phyloP scores from a whole-genome alignment of 345 rosid genomes.

The sweet orange (Citrus sinensis) region DNA sequence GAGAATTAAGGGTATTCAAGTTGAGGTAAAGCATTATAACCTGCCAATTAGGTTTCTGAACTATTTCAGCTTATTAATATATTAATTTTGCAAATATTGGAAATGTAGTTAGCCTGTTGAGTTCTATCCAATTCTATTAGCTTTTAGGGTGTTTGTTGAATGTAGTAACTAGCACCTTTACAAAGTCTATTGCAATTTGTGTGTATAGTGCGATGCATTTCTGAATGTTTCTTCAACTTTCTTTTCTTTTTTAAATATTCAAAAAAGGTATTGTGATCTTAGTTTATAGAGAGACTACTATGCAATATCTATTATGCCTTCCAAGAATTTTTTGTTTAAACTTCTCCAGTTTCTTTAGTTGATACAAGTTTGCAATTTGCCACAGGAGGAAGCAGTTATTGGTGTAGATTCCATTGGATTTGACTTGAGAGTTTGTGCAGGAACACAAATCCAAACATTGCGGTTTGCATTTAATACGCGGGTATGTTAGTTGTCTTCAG shows the following conservation, averaged over 20 bases:
- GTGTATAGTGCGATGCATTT: neutral
- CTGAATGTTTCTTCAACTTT: neutral
- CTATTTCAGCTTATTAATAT: neutral
- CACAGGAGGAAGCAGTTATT: slow-evolving; percentile 68
- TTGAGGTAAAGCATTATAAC: slow-evolving; percentile 56
- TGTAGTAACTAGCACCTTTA: neutral
- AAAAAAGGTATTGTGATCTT: neutral
- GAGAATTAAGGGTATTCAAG: slow-evolving; percentile 77
- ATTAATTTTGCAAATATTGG: neutral
- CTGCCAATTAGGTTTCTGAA: slow-evolving; percentile 5
- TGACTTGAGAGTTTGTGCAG: slow-evolving; percentile 79
- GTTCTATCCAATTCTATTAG: neutral
- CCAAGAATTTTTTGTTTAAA: neutral
- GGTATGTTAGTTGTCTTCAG: slow-evolving; percentile 39
- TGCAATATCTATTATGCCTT: neutral
- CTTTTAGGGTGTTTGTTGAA: neutral
- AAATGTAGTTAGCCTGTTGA: neutral
- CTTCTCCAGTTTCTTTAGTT: neutral
- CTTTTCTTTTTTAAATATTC: neutral
- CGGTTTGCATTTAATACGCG: slow-evolving; percentile 64
- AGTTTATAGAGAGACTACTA: neutral
- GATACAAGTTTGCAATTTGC: slow-evolving; percentile 2
- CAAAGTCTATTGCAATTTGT: neutral
- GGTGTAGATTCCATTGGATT: slow-evolving; percentile 81
- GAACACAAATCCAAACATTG: slow-evolving; percentile 74